Percentiles rank a stretch among this genome's conserved stretches.
phyloP scores from a whole-genome alignment of 2,329 filamentous ascomycete species.

The Metarhizium humberi region DNA sequence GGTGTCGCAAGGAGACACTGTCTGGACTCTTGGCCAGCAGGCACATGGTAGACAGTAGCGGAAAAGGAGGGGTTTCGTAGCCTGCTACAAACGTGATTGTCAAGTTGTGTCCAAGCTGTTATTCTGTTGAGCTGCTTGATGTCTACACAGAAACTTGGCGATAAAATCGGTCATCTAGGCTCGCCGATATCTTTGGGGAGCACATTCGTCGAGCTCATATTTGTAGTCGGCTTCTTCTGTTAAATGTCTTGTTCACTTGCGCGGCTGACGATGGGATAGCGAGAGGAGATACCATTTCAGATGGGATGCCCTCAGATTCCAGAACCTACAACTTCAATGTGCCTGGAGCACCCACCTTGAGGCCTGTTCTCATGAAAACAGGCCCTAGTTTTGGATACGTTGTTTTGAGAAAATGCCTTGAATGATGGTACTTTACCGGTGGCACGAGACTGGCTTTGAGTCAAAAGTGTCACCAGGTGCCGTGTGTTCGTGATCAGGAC shows the following conservation, averaged over 20 bases:
- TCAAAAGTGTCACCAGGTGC: constrained; percentile 17
- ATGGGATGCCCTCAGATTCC: constrained; percentile 13
- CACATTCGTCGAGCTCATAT: constrained; percentile 11
- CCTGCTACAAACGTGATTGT: constrained; percentile 30
- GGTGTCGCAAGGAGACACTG: not conserved
- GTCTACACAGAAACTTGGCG: constrained; percentile 10
- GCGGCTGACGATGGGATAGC: constrained; percentile 22
- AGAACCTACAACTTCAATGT: constrained; percentile 10
- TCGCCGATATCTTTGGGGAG: not conserved
- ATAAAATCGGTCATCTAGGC: not conserved
- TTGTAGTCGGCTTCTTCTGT: constrained; percentile 18
- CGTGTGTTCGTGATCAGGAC: constrained; percentile 16
- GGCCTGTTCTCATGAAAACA: constrained; percentile 16
- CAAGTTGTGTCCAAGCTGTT: constrained; percentile 29
- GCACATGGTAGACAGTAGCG: constrained; percentile 26
- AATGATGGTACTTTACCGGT: constrained; percentile 13
- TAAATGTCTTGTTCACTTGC: constrained; percentile 15
- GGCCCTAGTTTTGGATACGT: constrained; percentile 26
- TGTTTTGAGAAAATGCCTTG: constrained; percentile 25
- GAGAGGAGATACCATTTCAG: constrained; percentile 23
- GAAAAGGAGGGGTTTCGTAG: constrained; percentile 30
- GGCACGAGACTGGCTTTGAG: constrained; percentile 15
- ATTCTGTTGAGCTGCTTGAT: constrained; percentile 19
- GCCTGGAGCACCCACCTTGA: constrained; percentile 10
- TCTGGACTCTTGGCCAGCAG: constrained; percentile 23